phyloP scores from a whole-genome alignment of 257 asterid genomes.

The Salvia miltiorrhiza region DNA sequence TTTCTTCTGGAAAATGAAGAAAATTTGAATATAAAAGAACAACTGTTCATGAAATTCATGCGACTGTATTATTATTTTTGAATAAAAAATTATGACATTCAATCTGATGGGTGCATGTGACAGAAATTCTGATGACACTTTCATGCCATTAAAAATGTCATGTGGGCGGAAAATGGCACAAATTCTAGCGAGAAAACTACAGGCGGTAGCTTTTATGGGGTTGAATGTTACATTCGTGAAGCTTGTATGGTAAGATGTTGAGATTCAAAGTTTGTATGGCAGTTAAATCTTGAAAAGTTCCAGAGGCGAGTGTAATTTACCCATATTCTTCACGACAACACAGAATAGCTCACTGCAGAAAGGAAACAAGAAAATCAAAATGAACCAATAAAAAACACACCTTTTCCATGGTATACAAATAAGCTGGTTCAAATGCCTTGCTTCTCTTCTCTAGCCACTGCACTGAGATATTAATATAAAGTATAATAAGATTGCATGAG shows the following conservation, averaged over 20 bases:
- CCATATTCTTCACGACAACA: not conserved
- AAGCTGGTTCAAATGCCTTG: slow-evolving; percentile 86
- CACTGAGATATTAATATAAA: slow-evolving; percentile 57
- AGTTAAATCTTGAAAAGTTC: not conserved
- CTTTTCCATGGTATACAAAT: slow-evolving; percentile 86
- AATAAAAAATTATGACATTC: not conserved
- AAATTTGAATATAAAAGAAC: not conserved
- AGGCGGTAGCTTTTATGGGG: not conserved
- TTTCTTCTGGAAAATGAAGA: not conserved
- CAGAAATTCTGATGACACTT: not conserved
- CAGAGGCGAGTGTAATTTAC: not conserved
- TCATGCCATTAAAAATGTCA: not conserved
- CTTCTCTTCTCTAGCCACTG: slow-evolving; percentile 94
- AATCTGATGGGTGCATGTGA: not conserved
- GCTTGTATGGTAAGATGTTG: not conserved
- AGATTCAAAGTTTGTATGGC: not conserved
- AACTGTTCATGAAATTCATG: not conserved
- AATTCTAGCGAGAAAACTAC: not conserved
- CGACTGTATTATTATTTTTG: not conserved
- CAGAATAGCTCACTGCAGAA: slow-evolving; percentile 11
- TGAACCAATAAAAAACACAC: slow-evolving; percentile 31
- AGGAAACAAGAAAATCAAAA: slow-evolving; percentile 10
- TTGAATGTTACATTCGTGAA: not conserved
- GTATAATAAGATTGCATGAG: slow-evolving; percentile 30
- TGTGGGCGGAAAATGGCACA: not conserved